Evolutionary conservation across 768 basidiomycete genomes (phyloP).

Genomic region (Boletus insuetus): DNA sequence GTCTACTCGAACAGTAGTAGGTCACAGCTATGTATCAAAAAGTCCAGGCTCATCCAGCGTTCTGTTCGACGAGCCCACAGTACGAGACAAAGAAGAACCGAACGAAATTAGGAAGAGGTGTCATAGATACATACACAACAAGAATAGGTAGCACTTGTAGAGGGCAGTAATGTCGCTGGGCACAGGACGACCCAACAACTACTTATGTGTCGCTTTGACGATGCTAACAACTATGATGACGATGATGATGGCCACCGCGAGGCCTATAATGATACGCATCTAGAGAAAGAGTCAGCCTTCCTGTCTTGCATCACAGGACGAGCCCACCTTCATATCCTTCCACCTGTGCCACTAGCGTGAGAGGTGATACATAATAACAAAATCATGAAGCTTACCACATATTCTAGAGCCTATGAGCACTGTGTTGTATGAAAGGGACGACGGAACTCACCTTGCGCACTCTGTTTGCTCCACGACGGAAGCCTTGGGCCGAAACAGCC

Average conservation of each 20-base stretch:
- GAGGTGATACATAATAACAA: neutral
- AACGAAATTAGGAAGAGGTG: conserved; percentile 30
- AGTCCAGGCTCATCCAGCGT: conserved; percentile 17
- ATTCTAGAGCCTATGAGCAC: conserved; percentile 48
- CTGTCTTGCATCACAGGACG: neutral
- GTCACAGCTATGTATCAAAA: conserved; percentile 22
- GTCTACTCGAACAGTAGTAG: conserved; percentile 1
- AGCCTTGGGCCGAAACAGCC: conserved; percentile 98
- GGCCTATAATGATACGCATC: conserved; percentile 97
- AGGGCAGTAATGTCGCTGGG: conserved; percentile 1
- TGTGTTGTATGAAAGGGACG: neutral
- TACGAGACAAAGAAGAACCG: conserved; percentile 19
- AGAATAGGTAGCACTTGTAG: conserved; percentile 20
- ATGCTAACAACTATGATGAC: conserved; percentile 95
- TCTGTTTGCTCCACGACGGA: conserved; percentile 94
- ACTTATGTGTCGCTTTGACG: conserved; percentile 75
- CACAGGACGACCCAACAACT: conserved; percentile 10
- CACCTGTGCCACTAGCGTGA: conserved; percentile 52
- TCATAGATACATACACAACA: conserved; percentile 47
- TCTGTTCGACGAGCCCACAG: conserved; percentile 13
- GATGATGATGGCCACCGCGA: conserved; percentile 85
- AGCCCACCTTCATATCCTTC: conserved; percentile 92
- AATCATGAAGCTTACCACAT: conserved; percentile 70
- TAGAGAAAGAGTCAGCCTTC: conserved; percentile 31
- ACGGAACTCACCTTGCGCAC: conserved; percentile 78